A percentile compares a stretch with the other conserved stretches of the same genome.
phyloP scores from a whole-genome alignment of 257 asterid species.

The Penstemon eatonii region DNA sequence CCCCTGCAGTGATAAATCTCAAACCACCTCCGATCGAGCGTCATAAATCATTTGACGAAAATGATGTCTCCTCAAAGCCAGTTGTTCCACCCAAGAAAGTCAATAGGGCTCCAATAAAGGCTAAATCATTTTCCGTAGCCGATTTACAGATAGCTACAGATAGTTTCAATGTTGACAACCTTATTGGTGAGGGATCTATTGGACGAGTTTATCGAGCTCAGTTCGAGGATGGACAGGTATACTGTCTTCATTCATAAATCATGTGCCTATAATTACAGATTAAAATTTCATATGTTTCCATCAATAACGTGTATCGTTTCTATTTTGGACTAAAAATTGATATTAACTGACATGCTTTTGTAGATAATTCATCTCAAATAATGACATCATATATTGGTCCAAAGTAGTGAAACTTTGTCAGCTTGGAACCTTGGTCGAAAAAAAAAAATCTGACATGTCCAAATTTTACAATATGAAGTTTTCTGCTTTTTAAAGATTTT shows the following conservation, averaged over 20 bases:
- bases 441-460: too few relatives aligned
- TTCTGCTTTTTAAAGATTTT: too few relatives aligned
- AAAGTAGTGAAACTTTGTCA: too few relatives aligned
- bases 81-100: conserved; percentile 66
- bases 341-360: too few relatives aligned
- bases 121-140: conserved; percentile 68
- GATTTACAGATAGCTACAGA: conserved; percentile 93
- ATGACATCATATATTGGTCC: too few relatives aligned
- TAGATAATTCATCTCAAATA: too few relatives aligned
- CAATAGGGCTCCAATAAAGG: conserved; percentile 55
- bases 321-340: too few relatives aligned
- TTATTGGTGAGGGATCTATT: conserved; percentile 85
- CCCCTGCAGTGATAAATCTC: conserved; percentile 61
- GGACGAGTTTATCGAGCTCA: conserved; percentile 90
- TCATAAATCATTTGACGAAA: conserved; percentile 79
- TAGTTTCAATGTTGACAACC: conserved; percentile 77
- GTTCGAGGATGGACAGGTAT: conserved; percentile 78
- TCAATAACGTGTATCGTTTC: too few relatives aligned
- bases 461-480: too few relatives aligned
- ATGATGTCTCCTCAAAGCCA: conserved; percentile 60
- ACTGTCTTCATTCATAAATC: neutral
- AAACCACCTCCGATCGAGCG: conserved; percentile 82
- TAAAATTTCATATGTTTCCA: too few relatives aligned
- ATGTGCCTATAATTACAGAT: neutral
- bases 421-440: too few relatives aligned